Percentiles rank a stretch among this genome's conserved stretches.
Evolutionary conservation across 148 eudicot species (phyloP).

Genomic region (Camellia lanceoleosa): DNA sequence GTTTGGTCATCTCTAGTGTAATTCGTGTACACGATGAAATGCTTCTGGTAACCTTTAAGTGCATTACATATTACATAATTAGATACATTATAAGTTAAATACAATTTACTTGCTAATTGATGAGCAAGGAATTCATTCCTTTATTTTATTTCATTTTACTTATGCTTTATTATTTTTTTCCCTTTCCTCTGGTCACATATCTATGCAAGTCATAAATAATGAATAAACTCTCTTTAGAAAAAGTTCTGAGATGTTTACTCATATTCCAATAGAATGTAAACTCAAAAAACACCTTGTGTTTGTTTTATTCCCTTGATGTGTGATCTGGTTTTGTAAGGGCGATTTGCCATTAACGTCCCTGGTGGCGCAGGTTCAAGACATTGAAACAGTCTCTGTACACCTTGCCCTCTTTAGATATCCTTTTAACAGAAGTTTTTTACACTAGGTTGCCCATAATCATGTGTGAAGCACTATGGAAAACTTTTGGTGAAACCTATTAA

Average conservation of each 20-base stretch:
- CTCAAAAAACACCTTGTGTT: neutral
- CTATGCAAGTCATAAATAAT: too few species aligned
- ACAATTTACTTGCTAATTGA: neutral
- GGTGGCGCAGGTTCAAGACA: too few species aligned
- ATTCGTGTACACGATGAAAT: conserved; percentile 83
- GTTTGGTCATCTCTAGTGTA: conserved; percentile 83
- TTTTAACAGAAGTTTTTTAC: too few species aligned
- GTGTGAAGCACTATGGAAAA: neutral
- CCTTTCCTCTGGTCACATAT: too few species aligned
- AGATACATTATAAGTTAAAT: neutral
- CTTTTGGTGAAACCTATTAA: neutral
- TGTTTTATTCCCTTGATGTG: neutral
- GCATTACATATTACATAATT: neutral
- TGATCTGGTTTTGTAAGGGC: neutral
- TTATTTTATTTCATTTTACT: too few species aligned
- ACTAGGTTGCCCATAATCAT: too few species aligned
- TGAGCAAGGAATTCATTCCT: too few species aligned
- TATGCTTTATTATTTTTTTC: too few species aligned
- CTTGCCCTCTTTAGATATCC: too few species aligned
- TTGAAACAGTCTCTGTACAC: too few species aligned
- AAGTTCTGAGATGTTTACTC: neutral
- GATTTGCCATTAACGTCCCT: too few species aligned
- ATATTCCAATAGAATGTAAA: neutral
- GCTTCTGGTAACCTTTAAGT: conserved; percentile 90
- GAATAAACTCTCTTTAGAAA: neutral